Conservation (phyloP, 768 basidiomycete genomes). For the Leccinum subgranulosum region DNA sequence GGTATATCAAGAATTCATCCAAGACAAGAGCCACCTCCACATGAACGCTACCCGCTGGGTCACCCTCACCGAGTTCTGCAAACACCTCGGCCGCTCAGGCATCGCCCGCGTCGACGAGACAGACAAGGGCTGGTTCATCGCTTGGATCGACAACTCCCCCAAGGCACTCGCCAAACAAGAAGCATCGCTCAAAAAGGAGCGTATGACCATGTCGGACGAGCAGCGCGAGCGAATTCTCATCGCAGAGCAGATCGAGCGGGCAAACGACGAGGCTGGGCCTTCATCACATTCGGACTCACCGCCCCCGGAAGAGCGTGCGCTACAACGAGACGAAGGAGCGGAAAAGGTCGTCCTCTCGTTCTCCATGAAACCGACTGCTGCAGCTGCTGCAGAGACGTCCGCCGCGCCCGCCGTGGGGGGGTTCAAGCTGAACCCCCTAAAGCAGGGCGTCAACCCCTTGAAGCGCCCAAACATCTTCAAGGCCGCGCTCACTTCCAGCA, state of each 20-base stretch:
- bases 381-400: conserved; percentile 22
- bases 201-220: conserved; percentile 89
- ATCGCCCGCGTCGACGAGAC: conserved; percentile 95
- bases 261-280: conserved; percentile 45
- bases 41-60: conserved; percentile 99
- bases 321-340: conserved; percentile 67
- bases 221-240: conserved; percentile 88
- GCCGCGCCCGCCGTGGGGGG: conserved; percentile 35
- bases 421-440: conserved; percentile 58
- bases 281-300: conserved; percentile 32
- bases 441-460: conserved; percentile 49
- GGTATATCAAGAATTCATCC: conserved; percentile 97
- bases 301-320: conserved; percentile 48
- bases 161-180: conserved; percentile 90
- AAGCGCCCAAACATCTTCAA: conserved; percentile 80
- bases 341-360: conserved; percentile 79
- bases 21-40: conserved; percentile 90
- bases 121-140: conserved; percentile 97
- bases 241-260: conserved; percentile 91
- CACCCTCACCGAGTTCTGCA: conserved; percentile 92
- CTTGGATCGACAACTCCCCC: conserved; percentile 96
- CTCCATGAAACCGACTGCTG: conserved; percentile 48
- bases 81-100: conserved; percentile 82
- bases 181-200: conserved; percentile 87
- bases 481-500: conserved; percentile 33